Evolutionary conservation across 345 rosid genomes (phyloP).

Genomic region (Psidium friedrichsthalianum): DNA sequence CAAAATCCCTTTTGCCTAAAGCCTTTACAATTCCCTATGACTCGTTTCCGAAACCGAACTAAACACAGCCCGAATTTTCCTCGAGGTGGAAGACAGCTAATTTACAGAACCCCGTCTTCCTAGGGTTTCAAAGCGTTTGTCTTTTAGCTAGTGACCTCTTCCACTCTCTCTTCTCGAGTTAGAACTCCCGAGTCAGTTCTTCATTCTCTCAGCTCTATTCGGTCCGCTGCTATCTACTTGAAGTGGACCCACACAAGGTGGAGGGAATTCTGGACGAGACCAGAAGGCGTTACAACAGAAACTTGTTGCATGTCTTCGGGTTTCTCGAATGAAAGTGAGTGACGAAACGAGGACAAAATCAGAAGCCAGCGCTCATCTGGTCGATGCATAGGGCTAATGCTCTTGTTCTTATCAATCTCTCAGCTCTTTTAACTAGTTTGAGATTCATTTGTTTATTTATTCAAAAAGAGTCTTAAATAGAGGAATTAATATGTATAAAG

Average conservation of each 20-base stretch:
- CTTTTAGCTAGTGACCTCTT: neutral
- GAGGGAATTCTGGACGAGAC: neutral
- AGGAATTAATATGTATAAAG: neutral
- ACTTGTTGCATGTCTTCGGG: neutral
- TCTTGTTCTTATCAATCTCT: neutral
- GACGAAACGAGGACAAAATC: neutral
- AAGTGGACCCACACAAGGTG: neutral
- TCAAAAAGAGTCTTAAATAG: neutral
- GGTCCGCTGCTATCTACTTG: neutral
- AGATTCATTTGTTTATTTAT: neutral
- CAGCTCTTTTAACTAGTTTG: neutral
- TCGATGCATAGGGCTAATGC: neutral
- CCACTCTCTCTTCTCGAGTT: neutral
- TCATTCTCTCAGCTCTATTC: neutral
- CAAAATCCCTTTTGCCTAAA: too few relatives aligned
- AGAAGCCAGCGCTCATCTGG: neutral
- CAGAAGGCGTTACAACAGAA: neutral
- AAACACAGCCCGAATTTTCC: too few relatives aligned
- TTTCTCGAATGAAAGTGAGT: neutral
- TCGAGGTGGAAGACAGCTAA: neutral
- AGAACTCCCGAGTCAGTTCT: neutral
- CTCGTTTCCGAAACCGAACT: too few relatives aligned
- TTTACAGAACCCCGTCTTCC: neutral
- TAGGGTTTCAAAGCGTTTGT: neutral
- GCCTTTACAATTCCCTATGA: too few relatives aligned